Evolutionary conservation across 1,139 yeast species (phyloP).

Genomic region (Geotrichum aggregatum): DNA sequence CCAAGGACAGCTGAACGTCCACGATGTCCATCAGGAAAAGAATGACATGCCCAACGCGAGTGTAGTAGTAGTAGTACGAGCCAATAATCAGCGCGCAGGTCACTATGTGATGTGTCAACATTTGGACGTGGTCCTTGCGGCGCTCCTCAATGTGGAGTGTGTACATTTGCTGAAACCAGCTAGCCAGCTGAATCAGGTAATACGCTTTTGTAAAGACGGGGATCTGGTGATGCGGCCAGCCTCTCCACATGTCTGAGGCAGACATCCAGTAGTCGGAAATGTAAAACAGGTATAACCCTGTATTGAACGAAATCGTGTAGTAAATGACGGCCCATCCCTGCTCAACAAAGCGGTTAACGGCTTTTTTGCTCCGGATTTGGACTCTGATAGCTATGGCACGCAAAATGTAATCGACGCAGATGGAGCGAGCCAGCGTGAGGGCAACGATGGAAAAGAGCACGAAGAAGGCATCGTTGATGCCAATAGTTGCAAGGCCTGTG

Average conservation of each 20-base stretch:
- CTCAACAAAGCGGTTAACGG: slow-evolving; percentile 69
- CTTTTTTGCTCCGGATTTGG: slow-evolving; percentile 40
- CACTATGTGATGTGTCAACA: slow-evolving; percentile 85
- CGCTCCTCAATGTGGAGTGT: slow-evolving; percentile 71
- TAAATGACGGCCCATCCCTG: slow-evolving; percentile 76
- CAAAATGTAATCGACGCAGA: slow-evolving; percentile 55
- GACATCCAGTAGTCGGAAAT: slow-evolving; percentile 58
- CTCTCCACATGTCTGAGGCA: slow-evolving; percentile 57
- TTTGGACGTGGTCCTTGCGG: slow-evolving; percentile 79
- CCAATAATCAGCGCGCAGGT: slow-evolving; percentile 67
- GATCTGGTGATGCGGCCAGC: slow-evolving; percentile 66
- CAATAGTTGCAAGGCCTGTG: slow-evolving; percentile 28
- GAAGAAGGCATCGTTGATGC: slow-evolving; percentile 48
- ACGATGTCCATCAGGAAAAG: slow-evolving; percentile 78
- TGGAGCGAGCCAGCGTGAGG: slow-evolving; percentile 57
- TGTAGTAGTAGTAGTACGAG: slow-evolving; percentile 68
- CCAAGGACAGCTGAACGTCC: slow-evolving; percentile 65
- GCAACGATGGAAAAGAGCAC: slow-evolving; percentile 54
- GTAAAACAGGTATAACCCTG: slow-evolving; percentile 57
- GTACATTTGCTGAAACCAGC: slow-evolving; percentile 78
- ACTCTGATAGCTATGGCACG: slow-evolving; percentile 29
- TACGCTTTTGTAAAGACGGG: slow-evolving; percentile 53
- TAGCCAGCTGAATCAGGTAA: slow-evolving; percentile 66
- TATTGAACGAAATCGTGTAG: slow-evolving; percentile 52
- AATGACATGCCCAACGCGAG: slow-evolving; percentile 75